A percentile compares a stretch with the other conserved stretches of the same genome.
Evolutionary conservation across 148 eudicot genomes (phyloP).

Genomic region (Drosera capensis): DNA sequence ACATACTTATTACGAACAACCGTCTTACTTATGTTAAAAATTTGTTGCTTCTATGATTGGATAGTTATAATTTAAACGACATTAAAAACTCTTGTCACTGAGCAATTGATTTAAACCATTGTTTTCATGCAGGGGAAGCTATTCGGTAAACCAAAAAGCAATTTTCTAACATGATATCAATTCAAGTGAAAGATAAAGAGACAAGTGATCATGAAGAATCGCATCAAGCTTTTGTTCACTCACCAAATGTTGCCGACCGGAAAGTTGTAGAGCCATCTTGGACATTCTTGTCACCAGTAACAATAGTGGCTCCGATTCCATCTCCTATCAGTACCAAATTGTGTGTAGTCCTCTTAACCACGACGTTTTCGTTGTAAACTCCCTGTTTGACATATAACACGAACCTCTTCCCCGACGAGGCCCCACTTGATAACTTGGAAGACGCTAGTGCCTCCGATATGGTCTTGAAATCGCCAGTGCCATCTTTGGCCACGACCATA

Average conservation of each 20-base stretch:
- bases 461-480: constrained; percentile 30
- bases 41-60: no score
- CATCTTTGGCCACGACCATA: constrained; percentile 61
- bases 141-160: background rate
- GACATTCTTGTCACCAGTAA: constrained; percentile 24
- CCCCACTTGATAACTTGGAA: constrained; percentile 12
- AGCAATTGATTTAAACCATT: no score
- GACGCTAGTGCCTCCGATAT: constrained; percentile 40
- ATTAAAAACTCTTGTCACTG: no score
- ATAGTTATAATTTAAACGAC: no score
- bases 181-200: background rate
- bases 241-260: constrained; percentile 47
- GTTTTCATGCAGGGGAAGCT: no score
- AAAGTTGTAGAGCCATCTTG: constrained; percentile 38
- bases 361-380: constrained; percentile 38
- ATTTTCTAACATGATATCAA: background rate
- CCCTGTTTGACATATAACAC: constrained; percentile 44
- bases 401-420: constrained; percentile 12
- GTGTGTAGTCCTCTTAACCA: constrained; percentile 22
- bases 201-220: background rate
- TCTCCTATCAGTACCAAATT: constrained; percentile 56
- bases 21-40: no score
- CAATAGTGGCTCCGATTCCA: constrained; percentile 46
- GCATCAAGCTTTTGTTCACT: constrained; percentile 9
- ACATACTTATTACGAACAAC: no score